Base-by-base conservation (phyloP, 1,284 basidiomycete genomes). In the Cutaneotrichosporon dermatis region DNA sequence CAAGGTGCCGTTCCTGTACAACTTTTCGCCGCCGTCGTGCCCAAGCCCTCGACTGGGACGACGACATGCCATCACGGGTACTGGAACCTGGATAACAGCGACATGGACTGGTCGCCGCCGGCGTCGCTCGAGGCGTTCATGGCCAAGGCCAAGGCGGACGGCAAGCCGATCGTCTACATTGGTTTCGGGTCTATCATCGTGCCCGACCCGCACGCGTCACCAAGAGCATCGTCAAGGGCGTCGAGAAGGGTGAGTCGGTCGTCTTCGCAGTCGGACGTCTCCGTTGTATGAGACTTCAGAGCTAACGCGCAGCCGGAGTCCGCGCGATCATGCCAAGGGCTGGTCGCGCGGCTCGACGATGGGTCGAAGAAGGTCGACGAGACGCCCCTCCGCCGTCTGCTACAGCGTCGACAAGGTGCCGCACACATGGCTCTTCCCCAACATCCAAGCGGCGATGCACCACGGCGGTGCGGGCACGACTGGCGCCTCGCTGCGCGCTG, bases 1-100 rank as follows among this genome's bases (percentile, higher is more conserved):
- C 42, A 65, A 48, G 68, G 90, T 95, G 46, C 95, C 95, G 1
- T 98, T 99, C 81, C 79, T 99, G 53, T 99, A 99, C 79, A 98
- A 97, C 76, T 98, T 98, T 74, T 94, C 90, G 71, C 89, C 0
- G 83, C 84, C 7, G 82, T 88, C 13, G 85, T 88, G 3, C 85
- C 86, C 1, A 85, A 85, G 69, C 87, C 87, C 75, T 88, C 40
- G 88, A 90, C 69, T 90, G 88, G 88, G 84, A 83, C 59, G 87
- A 89, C 67, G 83, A 84, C 59, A 86, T 85, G 61, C 60, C 6
- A 73, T 76, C 56, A 73, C 76, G 78, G 78, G 3, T 82, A 82
- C 70, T 89, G 87, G 87, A 85, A 84, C 70, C 76, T 88, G 42
- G 85, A 87, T 53, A 83, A 83, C 67, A 82, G 70, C 48, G 85